Evolutionary conservation across 2,329 filamentous ascomycete genomes (phyloP).

Genomic region (Colletotrichum endophyticum): DNA sequence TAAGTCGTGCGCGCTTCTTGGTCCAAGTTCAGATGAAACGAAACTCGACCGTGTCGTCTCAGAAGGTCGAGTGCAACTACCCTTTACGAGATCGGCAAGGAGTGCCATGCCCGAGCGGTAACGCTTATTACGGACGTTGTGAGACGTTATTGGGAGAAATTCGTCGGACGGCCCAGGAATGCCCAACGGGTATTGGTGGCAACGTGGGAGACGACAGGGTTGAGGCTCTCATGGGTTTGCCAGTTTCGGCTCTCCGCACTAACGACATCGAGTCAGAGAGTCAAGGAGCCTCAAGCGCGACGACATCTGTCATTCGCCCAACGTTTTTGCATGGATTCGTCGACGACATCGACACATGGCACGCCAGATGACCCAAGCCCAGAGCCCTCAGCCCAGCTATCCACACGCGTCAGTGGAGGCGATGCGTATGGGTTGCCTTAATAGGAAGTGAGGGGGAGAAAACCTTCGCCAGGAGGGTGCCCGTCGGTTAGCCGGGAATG

Average conservation of each 20-base stretch:
- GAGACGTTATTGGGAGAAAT: not conserved
- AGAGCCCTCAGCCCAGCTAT: not conserved
- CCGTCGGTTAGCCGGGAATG: not conserved
- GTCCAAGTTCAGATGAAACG: conserved; percentile 14
- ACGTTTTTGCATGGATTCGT: not conserved
- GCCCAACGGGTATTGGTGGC: not conserved
- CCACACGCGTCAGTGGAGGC: not conserved
- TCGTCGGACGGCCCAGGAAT: not conserved
- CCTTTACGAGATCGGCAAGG: not conserved
- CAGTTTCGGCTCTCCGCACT: not conserved
- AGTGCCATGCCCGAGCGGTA: not conserved
- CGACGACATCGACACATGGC: not conserved
- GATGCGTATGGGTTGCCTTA: not conserved
- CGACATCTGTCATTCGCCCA: conserved; percentile 11
- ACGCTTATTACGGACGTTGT: not conserved
- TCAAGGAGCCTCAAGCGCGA: not conserved
- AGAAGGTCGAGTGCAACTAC: not conserved
- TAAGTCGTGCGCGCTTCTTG: not conserved
- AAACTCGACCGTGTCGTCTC: conserved; percentile 14
- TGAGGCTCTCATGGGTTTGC: conserved; percentile 8
- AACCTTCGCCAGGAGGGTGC: not conserved
- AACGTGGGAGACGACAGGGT: not conserved
- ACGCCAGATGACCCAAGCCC: not conserved
- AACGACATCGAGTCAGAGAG: conserved; percentile 2
- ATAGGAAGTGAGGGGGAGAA: conserved; percentile 4